phyloP scores from a whole-genome alignment of 768 basidiomycete genomes.

The Auriscalpium microsporum region DNA sequence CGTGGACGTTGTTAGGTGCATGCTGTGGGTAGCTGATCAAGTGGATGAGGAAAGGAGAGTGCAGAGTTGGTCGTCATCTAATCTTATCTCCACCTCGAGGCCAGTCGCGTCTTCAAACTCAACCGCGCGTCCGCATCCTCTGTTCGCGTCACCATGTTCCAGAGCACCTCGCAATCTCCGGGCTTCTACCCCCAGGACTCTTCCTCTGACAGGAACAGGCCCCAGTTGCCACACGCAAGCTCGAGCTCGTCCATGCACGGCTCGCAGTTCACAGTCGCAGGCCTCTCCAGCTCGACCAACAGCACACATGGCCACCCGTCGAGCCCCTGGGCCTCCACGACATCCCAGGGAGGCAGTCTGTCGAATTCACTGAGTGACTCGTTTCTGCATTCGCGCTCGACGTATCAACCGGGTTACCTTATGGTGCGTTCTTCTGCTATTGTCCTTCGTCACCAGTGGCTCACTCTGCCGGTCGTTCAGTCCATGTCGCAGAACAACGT shows the following conservation, averaged over 20 bases:
- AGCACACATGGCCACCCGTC: slow-evolving; percentile 40
- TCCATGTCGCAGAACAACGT: slow-evolving; percentile 59
- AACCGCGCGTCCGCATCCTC: neutral
- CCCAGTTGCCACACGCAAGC: neutral
- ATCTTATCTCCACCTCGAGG: neutral
- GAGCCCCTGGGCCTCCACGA: slow-evolving; percentile 42
- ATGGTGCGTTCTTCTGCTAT: slow-evolving; percentile 41
- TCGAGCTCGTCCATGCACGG: slow-evolving; percentile 22
- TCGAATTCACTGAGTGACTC: slow-evolving; percentile 54
- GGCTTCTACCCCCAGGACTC: slow-evolving; percentile 5
- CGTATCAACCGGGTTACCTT: slow-evolving; percentile 76
- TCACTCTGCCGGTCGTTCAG: slow-evolving; percentile 24
- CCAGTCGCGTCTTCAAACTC: neutral
- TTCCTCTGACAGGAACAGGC: slow-evolving; percentile 4
- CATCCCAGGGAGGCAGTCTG: slow-evolving; percentile 34
- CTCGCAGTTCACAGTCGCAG: slow-evolving; percentile 46
- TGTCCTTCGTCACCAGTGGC: neutral
- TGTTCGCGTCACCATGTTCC: neutral
- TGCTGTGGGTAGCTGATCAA: no score
- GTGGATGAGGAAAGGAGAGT: no score
- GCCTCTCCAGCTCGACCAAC: slow-evolving; percentile 43
- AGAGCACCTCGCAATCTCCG: slow-evolving; percentile 3
- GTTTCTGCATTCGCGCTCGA: slow-evolving; percentile 62
- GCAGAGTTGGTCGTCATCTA: neutral
- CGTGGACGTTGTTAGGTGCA: no score